Base-by-base conservation (phyloP, 2,329 filamentous ascomycete species). In the Paracorniculantispora psalliotae region DNA sequence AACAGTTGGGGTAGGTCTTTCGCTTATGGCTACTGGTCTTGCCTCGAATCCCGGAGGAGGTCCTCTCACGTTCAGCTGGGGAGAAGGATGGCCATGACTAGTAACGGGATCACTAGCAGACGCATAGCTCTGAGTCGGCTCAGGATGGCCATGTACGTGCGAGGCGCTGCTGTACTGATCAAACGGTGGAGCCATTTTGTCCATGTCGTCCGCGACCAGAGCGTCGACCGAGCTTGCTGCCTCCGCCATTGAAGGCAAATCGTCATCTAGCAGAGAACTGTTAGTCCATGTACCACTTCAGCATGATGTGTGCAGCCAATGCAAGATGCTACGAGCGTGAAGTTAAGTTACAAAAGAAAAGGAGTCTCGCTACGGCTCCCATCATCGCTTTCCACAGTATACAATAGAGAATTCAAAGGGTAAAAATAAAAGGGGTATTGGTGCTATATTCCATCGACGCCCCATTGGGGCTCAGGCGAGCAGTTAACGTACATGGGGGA, bases 401-500 rank as follows among this genome's bases (percentile, higher is more conserved):
- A 68, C 64, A 68, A 73, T 67, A 37, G 70, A 69, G 71, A 72
- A 63, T 61, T 44, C 50, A 57, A 60, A 59, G 61, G 65, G 64
- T 68, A 70, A 72, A 66, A 72, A 72, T 72, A 70, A 65, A 69
- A 67, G 70, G 69, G 68, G 70, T 53, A 59, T 58, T 71, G 65
- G 61, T 73, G 69, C 67, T 75, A 73, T 75, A 72, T 76, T 76
- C 71, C 72, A 71, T 69, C 66, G 65, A 67, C 67, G 67, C 69
- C 68, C 66, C 65, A 63, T 60, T n/a, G 67, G 66, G 70, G 63
- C 67, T 65, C 63, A 65, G 66, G 69, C 64, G 69, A 71, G 67
- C 65, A 71, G 74, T 86, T 87, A 87, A 86, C 83, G 79, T 87
- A 87, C 85, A 87, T 84, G 73, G 77, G 74, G 75, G 69, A 68